phyloP scores from a whole-genome alignment of 1,284 basidiomycete species.

The Cerioporus squamosus region DNA sequence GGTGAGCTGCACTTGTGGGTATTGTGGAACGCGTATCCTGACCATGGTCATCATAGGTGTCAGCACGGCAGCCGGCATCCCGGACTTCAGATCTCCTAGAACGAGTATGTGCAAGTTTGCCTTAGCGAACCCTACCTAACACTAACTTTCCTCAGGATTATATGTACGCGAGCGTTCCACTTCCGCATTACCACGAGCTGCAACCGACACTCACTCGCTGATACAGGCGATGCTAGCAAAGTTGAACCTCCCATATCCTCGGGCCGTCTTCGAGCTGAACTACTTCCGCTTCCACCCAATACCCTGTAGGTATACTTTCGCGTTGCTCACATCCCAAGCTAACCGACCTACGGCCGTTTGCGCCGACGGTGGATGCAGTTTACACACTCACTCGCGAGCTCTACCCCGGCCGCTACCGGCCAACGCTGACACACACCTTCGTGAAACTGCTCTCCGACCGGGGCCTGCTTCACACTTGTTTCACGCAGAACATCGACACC shows the following conservation, averaged over 20 bases:
- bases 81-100: constrained; percentile 78
- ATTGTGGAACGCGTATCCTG: not conserved
- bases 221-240: constrained; percentile 72
- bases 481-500: constrained; percentile 93
- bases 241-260: constrained; percentile 76
- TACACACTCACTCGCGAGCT: constrained; percentile 90
- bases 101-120: constrained; percentile 52
- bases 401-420: constrained; percentile 86
- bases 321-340: not conserved
- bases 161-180: constrained; percentile 43
- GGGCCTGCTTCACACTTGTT: constrained; percentile 71
- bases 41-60: constrained; percentile 50
- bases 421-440: constrained; percentile 91
- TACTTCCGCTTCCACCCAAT: constrained; percentile 75
- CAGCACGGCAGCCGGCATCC: constrained; percentile 80
- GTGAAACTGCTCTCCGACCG: constrained; percentile 76
- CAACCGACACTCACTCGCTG: not conserved
- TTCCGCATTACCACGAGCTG: not conserved
- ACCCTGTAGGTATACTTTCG: constrained; percentile 58
- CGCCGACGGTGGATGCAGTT: constrained; percentile 48
- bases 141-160: constrained; percentile 45
- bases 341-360: not conserved
- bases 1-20: constrained; percentile 2
- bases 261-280: constrained; percentile 80
- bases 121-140: not conserved